Base-by-base conservation (phyloP, 2,329 filamentous ascomycete species). In the Didymella pinodella region DNA sequence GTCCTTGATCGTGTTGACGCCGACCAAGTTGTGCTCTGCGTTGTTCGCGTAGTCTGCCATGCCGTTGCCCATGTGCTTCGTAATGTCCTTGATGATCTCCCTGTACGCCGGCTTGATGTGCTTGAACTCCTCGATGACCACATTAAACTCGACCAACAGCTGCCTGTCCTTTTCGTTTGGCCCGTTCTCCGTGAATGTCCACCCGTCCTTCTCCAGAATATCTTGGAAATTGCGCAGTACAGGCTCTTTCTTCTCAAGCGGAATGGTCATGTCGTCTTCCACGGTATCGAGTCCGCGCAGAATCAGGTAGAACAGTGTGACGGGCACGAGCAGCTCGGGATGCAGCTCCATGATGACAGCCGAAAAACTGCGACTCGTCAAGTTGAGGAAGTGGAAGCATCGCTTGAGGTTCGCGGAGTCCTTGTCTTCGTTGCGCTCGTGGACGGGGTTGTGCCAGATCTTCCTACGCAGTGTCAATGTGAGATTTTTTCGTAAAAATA, bases 11-110 rank as follows among this genome's bases (percentile, higher is more conserved):
- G 91, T 94, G 73, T 92, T 85, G 59, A 98, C 89, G 47, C 92
- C 92, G 59, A 92, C 87, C 65, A 86, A 82, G 69, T 93, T 92
- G 78, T 90, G 85, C 69, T 95, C 91, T 14, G 91, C 89, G 70
- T 96, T 95, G 67, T 90, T 84, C 40, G 87, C 91, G 76, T 96
- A 99, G 79, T 99, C 94, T 28, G 95, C 95, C 95, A 99, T 99
- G 67, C 95, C 95, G 73, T 98, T 93, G 64, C 93, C 94, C 95
- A 99, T 99, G 80, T 92, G 91, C 73, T 88, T 83, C 31, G 93
- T 92, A 74, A 98, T 97, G 70, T 98, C 94, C 79, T 90, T 89
- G 79, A 99, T 95, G 74, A 98, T 93, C 7, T 84, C 86, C 77
- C 85, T 86, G 81, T 99, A 98, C 55, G 86, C 86, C 48, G 88